Evolutionary conservation across 2,329 filamentous ascomycete species (phyloP).

Genomic region (Paecilomyces formosus): DNA sequence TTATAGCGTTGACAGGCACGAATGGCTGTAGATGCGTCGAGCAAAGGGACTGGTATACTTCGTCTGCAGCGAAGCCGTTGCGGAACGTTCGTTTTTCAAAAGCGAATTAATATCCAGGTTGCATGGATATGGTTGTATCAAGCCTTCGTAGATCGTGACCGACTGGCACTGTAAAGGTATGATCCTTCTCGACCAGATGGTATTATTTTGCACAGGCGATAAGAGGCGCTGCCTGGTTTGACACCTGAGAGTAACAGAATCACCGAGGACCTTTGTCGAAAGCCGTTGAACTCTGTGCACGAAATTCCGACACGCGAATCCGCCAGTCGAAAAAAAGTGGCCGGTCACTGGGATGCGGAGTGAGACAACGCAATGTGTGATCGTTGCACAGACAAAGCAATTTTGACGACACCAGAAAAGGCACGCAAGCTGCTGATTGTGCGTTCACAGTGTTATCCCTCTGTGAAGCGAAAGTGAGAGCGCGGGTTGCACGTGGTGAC

Average conservation of each 20-base stretch:
- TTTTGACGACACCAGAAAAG: not conserved
- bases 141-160: not conserved
- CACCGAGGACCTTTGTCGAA: not conserved
- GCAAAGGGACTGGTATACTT: not conserved
- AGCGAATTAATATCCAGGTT: not conserved
- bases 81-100: not conserved
- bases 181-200: slow-evolving; percentile 1
- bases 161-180: not conserved
- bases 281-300: not conserved
- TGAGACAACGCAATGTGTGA: not conserved
- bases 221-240: slow-evolving; percentile 12
- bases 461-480: slow-evolving; percentile 12
- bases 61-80: not conserved
- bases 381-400: not conserved
- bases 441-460: slow-evolving; percentile 9
- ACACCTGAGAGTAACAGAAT: slow-evolving; percentile 1
- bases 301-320: not conserved
- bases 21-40: not conserved
- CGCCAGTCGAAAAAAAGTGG: not conserved
- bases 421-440: slow-evolving; percentile 1
- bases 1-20: not conserved
- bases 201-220: slow-evolving; percentile 6
- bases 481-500: slow-evolving; percentile 22
- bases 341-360: not conserved
- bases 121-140: not conserved